These are phyloP conservation scores for Phytophthora syringae DNA, from an alignment of 352 stramenopile genomes.

Conservation along the genomic window DNA sequence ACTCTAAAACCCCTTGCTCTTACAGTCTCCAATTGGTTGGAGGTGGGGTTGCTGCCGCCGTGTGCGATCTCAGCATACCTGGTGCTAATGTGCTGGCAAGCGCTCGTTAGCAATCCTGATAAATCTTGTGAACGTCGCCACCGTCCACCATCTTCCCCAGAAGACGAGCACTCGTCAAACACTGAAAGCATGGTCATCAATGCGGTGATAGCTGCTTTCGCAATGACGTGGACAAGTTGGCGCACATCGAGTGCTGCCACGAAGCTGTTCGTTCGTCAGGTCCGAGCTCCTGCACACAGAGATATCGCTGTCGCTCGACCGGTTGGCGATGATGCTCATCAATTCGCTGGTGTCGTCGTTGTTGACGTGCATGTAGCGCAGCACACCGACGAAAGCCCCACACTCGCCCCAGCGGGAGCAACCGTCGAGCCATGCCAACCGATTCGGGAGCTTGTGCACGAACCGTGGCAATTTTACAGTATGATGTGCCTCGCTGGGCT, in stretches of 20 bases:
- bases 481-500: slow-evolving; percentile 92
- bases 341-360: slow-evolving; percentile 38
- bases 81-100: slow-evolving; percentile 81
- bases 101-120: slow-evolving; percentile 62
- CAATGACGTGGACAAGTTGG: slow-evolving; percentile 78
- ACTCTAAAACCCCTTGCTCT: not conserved
- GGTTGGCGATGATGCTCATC: not conserved
- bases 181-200: slow-evolving; percentile 54
- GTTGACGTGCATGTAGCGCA: slow-evolving; percentile 58
- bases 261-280: slow-evolving; percentile 64
- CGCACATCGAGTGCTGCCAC: slow-evolving; percentile 65
- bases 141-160: slow-evolving; percentile 11
- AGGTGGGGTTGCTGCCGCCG: slow-evolving; percentile 76
- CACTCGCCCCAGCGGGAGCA: slow-evolving; percentile 28
- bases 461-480: slow-evolving; percentile 94
- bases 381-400: slow-evolving; percentile 1
- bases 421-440: slow-evolving; percentile 52
- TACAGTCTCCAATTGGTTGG: slow-evolving; percentile 79
- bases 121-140: slow-evolving; percentile 45
- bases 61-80: slow-evolving; percentile 78
- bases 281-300: not conserved
- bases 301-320: not conserved
- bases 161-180: slow-evolving; percentile 21
- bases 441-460: slow-evolving; percentile 46
- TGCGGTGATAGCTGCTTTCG: slow-evolving; percentile 61